Evolutionary conservation across 495 filamentous ascomycete species (phyloP).

Genomic region (Penicillium ochrochloron): DNA sequence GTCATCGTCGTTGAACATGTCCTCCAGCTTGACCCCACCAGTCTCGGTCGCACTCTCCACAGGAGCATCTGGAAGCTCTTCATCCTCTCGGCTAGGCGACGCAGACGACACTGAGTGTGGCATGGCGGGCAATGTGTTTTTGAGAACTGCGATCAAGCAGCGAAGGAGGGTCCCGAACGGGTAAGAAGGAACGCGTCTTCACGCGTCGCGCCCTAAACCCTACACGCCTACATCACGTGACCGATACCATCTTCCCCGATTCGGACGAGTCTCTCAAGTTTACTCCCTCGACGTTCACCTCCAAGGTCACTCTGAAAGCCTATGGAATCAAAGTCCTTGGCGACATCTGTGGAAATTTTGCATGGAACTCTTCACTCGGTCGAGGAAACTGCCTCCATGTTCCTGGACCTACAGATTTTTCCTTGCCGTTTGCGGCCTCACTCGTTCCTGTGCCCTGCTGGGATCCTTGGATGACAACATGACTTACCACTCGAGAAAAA

Average conservation of each 20-base stretch:
- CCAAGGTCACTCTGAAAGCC: background rate
- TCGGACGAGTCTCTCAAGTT: constrained; percentile 11
- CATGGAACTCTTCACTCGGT: background rate
- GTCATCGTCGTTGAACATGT: constrained; percentile 77
- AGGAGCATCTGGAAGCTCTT: constrained; percentile 48
- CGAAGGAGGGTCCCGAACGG: constrained; percentile 23
- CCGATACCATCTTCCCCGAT: constrained; percentile 20
- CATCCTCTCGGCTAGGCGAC: constrained; percentile 38
- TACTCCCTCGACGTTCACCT: background rate
- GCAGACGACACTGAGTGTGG: constrained; percentile 56
- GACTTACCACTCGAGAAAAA: constrained; percentile 17
- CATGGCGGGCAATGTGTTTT: constrained; percentile 41
- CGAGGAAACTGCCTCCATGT: background rate
- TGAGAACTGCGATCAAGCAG: background rate
- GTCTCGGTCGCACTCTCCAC: constrained; percentile 31
- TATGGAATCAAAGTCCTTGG: too few species aligned
- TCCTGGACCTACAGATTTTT: background rate
- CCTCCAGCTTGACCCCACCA: constrained; percentile 71
- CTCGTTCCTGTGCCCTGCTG: constrained; percentile 18
- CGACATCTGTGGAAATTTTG: background rate
- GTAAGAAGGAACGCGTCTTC: constrained; percentile 25
- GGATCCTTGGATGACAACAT: constrained; percentile 28
- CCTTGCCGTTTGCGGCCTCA: constrained; percentile 23
- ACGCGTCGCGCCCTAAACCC: constrained; percentile 28
- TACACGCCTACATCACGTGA: constrained; percentile 22